Percentiles rank a stretch among this genome's conserved stretches.
Conservation (phyloP, 352 stramenopile species). For the Pythium phragmiticola region DNA sequence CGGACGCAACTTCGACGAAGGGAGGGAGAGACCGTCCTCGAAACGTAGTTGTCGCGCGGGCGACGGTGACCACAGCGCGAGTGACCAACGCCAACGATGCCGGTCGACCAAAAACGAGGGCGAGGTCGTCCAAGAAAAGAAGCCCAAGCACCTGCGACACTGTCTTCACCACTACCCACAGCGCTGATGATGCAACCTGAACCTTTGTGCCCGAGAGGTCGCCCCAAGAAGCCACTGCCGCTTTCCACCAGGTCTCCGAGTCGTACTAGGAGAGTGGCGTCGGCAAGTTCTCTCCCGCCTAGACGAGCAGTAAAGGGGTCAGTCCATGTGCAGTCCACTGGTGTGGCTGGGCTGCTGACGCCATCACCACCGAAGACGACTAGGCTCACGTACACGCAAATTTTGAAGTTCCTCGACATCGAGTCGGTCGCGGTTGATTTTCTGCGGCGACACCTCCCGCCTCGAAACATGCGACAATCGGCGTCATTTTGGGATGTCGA, state of each 20-base stretch:
- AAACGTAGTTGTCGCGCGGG: no score
- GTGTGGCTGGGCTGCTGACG: not conserved
- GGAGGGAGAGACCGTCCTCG: no score
- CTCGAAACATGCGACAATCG: not conserved
- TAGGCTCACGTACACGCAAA: not conserved
- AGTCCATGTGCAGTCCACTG: no score
- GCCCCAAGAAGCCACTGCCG: not conserved
- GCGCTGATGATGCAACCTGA: not conserved
- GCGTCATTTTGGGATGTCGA: not conserved
- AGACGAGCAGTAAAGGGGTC: not conserved
- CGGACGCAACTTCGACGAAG: no score
- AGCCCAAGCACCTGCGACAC: not conserved
- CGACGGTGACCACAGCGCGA: no score
- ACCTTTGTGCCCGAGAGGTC: not conserved
- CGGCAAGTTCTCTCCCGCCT: no score
- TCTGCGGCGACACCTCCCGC: not conserved
- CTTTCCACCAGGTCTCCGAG: not conserved
- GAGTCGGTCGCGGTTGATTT: not conserved
- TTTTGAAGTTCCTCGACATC: constrained; percentile 5
- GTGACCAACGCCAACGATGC: no score
- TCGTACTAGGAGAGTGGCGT: not conserved
- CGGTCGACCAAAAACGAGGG: not conserved
- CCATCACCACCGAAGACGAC: not conserved
- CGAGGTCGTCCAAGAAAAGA: not conserved
- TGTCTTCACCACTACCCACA: not conserved